Conservation (phyloP, 139 green algal genomes). For the Monoraphidium neglectum region DNA sequence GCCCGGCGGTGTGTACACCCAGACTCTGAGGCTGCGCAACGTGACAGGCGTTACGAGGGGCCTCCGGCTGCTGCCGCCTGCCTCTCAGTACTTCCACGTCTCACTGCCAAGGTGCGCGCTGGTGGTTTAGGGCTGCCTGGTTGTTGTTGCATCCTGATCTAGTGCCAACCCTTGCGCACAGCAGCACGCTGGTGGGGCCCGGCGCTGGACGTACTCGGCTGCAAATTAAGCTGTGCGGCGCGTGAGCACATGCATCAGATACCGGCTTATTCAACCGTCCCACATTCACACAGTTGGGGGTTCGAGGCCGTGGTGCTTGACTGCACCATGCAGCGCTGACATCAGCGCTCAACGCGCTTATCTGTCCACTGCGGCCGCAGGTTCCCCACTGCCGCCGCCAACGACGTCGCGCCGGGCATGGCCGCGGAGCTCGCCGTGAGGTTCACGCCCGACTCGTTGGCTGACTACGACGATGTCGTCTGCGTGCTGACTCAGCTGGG, state of each 20-base stretch:
- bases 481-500: constrained; percentile 47
- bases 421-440: constrained; percentile 51
- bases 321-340: not conserved
- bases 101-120: constrained; percentile 36
- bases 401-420: constrained; percentile 62
- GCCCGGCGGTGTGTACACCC: constrained; percentile 38
- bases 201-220: not conserved
- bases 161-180: not conserved
- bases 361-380: not conserved
- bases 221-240: not conserved
- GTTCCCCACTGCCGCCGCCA: constrained; percentile 36
- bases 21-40: constrained; percentile 58
- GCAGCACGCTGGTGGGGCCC: not conserved
- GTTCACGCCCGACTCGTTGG: constrained; percentile 71
- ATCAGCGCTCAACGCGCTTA: not conserved
- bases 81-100: constrained; percentile 65
- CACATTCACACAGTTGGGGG: too few species aligned
- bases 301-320: too few species aligned
- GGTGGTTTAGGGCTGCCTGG: not conserved
- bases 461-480: constrained; percentile 69
- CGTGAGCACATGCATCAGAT: not conserved
- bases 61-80: constrained; percentile 56
- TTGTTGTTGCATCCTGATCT: not conserved
- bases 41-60: constrained; percentile 42
- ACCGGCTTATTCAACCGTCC: not conserved